Percentiles rank a stretch among this genome's conserved stretches.
These are phyloP conservation scores for Tilletia horrida DNA, from an alignment of 1,284 basidiomycete genomes.

Conservation along the genomic window DNA sequence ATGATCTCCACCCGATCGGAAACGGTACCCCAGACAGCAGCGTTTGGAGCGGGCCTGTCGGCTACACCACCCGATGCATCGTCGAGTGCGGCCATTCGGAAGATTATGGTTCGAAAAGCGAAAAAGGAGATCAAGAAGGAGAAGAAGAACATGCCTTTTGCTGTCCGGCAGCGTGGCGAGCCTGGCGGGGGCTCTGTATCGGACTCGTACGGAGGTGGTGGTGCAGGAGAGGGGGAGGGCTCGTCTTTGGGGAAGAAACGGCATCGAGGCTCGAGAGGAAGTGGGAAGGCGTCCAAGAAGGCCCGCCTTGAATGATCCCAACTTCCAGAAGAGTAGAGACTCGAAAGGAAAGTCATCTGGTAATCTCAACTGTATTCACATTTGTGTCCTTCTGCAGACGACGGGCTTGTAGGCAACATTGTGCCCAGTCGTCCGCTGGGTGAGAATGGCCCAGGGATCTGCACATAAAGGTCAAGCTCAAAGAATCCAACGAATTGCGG, in stretches of 20 bases:
- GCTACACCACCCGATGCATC: background rate
- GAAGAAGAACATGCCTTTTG: background rate
- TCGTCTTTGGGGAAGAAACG: background rate
- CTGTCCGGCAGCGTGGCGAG: background rate
- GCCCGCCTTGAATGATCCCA: no score
- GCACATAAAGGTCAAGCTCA: no score
- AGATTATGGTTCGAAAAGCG: constrained; percentile 10
- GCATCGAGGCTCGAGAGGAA: constrained; percentile 3
- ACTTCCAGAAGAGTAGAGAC: no score
- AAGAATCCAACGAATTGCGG: no score
- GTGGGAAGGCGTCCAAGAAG: no score
- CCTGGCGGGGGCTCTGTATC: background rate
- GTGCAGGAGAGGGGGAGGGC: background rate
- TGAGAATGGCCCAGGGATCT: no score
- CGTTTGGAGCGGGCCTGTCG: background rate
- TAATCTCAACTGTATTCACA: no score
- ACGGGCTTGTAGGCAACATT: no score
- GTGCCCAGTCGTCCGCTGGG: no score
- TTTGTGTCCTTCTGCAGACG: no score
- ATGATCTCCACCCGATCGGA: constrained; percentile 2
- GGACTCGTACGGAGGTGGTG: no score
- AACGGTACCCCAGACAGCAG: background rate
- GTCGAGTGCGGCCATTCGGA: background rate
- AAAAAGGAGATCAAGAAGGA: constrained; percentile 7
- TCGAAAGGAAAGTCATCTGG: no score